These are phyloP conservation scores for Phtheirospermum japonicum DNA, from an alignment of 257 asterid species.

Conservation along the genomic window DNA sequence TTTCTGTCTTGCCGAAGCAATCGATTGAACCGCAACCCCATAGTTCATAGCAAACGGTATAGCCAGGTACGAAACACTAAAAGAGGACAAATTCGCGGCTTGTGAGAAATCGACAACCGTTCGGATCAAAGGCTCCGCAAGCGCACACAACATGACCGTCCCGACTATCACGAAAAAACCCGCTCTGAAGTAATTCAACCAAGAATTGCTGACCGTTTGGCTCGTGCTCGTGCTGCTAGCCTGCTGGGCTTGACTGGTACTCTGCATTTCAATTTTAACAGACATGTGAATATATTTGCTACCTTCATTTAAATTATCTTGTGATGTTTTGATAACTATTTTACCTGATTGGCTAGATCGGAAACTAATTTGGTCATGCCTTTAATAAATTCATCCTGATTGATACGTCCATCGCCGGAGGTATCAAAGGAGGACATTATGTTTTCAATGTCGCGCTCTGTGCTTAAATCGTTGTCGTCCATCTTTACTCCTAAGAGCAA, in stretches of 20 bases:
- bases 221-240: slow-evolving; percentile 26
- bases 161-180: slow-evolving; percentile 36
- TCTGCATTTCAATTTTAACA: slow-evolving; percentile 29
- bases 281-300: slow-evolving; percentile 1
- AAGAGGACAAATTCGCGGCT: slow-evolving; percentile 42
- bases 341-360: slow-evolving; percentile 36
- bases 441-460: slow-evolving; percentile 37
- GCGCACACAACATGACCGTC: slow-evolving; percentile 25
- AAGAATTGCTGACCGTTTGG: slow-evolving; percentile 25
- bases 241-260: slow-evolving; percentile 29
- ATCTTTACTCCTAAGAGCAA: slow-evolving; percentile 43
- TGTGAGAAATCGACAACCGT: slow-evolving; percentile 33
- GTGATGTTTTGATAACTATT: not conserved
- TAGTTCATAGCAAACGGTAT: slow-evolving; percentile 49
- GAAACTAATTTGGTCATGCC: slow-evolving; percentile 42
- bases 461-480: slow-evolving; percentile 30
- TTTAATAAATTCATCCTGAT: slow-evolving; percentile 42
- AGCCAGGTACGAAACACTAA: slow-evolving; percentile 40
- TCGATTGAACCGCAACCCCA: slow-evolving; percentile 34
- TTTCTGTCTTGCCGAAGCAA: slow-evolving; percentile 42
- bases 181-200: slow-evolving; percentile 39
- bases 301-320: not conserved
- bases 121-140: slow-evolving; percentile 39
- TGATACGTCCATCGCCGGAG: slow-evolving; percentile 41
- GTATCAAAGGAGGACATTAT: slow-evolving; percentile 41